A percentile compares a stretch with the other conserved stretches of the same genome.
Conservation (phyloP, 257 asterid species). For the Plantago ovata region DNA sequence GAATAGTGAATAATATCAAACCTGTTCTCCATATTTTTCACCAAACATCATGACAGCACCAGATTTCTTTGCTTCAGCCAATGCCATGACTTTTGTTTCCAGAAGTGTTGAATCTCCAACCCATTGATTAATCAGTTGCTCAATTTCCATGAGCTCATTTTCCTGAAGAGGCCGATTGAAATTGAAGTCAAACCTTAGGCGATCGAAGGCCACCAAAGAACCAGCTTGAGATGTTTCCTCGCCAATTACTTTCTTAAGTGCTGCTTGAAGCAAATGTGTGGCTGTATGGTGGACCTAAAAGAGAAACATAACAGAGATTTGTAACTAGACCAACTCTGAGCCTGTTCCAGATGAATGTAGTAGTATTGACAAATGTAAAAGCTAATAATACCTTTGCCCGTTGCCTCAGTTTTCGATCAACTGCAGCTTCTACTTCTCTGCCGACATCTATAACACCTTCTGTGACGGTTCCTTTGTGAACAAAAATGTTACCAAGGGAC, state of each 20-base stretch:
- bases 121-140: conserved; percentile 74
- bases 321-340: not conserved
- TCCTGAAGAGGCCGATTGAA: conserved; percentile 78
- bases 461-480: conserved; percentile 72
- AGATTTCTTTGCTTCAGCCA: conserved; percentile 83
- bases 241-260: conserved; percentile 83
- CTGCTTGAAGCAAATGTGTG: conserved; percentile 93
- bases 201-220: conserved; percentile 88
- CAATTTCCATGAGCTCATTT: conserved; percentile 69
- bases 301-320: conserved; percentile 2
- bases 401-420: conserved; percentile 77
- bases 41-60: conserved; percentile 99
- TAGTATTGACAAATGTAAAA: not conserved
- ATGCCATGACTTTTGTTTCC: conserved; percentile 66
- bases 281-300: conserved; percentile 92
- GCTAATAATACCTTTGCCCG: conserved; percentile 62
- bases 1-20: conserved; percentile 18
- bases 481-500: conserved; percentile 64
- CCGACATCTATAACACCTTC: conserved; percentile 75
- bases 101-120: conserved; percentile 76
- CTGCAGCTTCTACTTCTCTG: conserved; percentile 78
- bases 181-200: conserved; percentile 88
- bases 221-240: conserved; percentile 97
- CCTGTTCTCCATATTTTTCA: conserved; percentile 94
- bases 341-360: conserved; percentile 1